These are phyloP conservation scores for Phytophthora pistaciae DNA, from an alignment of 352 stramenopile species.

Conservation along the genomic window DNA sequence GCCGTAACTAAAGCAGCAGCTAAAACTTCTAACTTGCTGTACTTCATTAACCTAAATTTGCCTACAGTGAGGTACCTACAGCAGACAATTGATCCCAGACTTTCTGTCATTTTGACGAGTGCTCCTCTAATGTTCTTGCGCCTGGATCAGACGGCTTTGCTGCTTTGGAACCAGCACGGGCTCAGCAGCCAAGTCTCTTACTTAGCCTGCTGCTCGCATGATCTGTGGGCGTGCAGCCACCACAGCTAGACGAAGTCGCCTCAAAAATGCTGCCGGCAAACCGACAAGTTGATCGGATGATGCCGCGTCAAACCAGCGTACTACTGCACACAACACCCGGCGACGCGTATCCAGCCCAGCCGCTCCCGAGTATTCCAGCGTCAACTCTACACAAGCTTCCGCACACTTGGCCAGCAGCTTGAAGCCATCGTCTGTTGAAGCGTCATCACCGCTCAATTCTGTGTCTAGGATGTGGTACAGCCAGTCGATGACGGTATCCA, in stretches of 20 bases:
- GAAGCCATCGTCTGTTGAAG: not conserved
- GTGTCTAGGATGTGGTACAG: not conserved
- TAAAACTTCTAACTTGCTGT: no score
- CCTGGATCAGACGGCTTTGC: no score
- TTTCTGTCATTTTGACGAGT: no score
- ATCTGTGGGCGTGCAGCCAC: constrained; percentile 30
- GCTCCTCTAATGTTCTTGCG: no score
- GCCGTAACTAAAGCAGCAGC: no score
- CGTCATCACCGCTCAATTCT: not conserved
- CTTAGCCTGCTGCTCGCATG: not conserved
- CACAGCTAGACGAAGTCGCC: constrained; percentile 38
- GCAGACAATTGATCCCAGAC: no score
- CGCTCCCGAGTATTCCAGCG: constrained; percentile 1
- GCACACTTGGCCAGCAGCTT: not conserved
- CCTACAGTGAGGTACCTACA: no score
- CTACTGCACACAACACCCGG: constrained; percentile 17
- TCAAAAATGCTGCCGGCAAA: constrained; percentile 27
- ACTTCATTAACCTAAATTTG: no score
- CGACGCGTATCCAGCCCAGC: not conserved
- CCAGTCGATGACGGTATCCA: not conserved
- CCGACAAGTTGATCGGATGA: not conserved
- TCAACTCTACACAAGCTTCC: not conserved
- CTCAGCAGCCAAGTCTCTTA: no score
- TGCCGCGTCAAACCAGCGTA: not conserved
- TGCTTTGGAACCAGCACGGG: no score